Evolutionary conservation across 441 rosid species (phyloP).

Genomic region (Iberis amara): DNA sequence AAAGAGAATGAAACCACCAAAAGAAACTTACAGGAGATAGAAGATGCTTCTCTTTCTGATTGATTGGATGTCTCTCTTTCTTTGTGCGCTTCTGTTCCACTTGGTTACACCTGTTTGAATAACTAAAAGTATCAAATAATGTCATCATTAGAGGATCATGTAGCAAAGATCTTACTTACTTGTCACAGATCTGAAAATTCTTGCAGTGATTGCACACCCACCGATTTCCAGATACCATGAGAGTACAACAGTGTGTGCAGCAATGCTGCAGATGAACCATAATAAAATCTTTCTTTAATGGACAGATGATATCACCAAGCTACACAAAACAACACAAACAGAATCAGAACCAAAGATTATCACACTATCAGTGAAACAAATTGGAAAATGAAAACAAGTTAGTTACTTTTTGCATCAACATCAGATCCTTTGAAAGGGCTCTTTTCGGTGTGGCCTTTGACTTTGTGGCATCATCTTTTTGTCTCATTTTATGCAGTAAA

Average conservation of each 20-base stretch:
- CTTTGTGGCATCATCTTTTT: conserved; percentile 71
- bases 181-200: conserved; percentile 83
- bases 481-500: conserved; percentile 62
- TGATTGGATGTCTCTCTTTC: conserved; percentile 72
- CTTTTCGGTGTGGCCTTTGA: conserved; percentile 70
- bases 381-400: neutral
- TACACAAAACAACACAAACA: conserved; percentile 24
- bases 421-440: conserved; percentile 81
- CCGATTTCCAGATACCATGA: conserved; percentile 79
- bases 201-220: conserved; percentile 93
- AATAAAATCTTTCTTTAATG: conserved; percentile 95
- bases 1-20: neutral
- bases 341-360: neutral
- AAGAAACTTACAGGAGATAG: conserved; percentile 52
- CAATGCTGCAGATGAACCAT: conserved; percentile 90
- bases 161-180: conserved; percentile 52
- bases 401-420: conserved; percentile 87
- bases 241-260: conserved; percentile 66
- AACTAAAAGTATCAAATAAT: neutral
- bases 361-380: neutral
- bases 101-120: conserved; percentile 54
- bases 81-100: conserved; percentile 67
- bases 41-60: conserved; percentile 66
- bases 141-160: neutral
- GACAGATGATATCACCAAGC: conserved; percentile 88